phyloP scores from a whole-genome alignment of 345 rosid genomes.

The Citrus reticulata region DNA sequence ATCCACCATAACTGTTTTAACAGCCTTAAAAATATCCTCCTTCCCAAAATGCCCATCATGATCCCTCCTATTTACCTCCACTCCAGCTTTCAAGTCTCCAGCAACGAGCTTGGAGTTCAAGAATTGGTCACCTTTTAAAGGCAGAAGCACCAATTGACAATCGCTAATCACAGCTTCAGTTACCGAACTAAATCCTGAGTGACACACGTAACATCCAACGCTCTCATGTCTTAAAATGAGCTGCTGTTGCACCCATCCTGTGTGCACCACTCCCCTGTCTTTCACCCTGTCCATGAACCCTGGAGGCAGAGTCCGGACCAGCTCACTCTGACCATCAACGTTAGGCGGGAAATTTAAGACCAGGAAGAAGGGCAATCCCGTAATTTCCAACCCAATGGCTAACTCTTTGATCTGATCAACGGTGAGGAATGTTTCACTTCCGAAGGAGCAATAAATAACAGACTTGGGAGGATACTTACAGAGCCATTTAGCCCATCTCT shows the following conservation, averaged over 20 bases:
- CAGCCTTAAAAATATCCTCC: conserved; percentile 24
- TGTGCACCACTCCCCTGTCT: conserved; percentile 23
- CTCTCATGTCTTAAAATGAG: conserved; percentile 22
- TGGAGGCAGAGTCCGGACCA: conserved; percentile 19
- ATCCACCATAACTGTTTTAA: conserved; percentile 26
- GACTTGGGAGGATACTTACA: conserved; percentile 18
- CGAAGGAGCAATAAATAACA: conserved; percentile 21
- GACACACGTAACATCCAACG: conserved; percentile 29
- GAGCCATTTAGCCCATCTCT: conserved; percentile 31
- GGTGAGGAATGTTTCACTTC: conserved; percentile 31
- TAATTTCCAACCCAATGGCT: conserved; percentile 29
- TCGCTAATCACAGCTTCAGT: conserved; percentile 30
- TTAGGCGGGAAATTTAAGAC: conserved; percentile 26
- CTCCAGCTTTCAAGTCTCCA: conserved; percentile 24
- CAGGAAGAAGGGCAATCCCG: conserved; percentile 32
- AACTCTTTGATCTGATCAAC: conserved; percentile 24
- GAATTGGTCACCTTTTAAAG: conserved; percentile 36
- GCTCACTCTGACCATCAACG: neutral
- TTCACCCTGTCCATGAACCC: conserved; percentile 26
- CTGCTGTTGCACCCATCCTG: conserved; percentile 36
- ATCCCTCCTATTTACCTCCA: conserved; percentile 27
- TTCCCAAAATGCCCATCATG: conserved; percentile 29
- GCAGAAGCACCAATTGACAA: conserved; percentile 33
- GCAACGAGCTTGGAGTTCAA: conserved; percentile 30
- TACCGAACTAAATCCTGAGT: conserved; percentile 32